A percentile compares a stretch with the other conserved stretches of the same genome.
phyloP scores from a whole-genome alignment of 768 basidiomycete genomes.

The Pleurotus salmoneostramineus region DNA sequence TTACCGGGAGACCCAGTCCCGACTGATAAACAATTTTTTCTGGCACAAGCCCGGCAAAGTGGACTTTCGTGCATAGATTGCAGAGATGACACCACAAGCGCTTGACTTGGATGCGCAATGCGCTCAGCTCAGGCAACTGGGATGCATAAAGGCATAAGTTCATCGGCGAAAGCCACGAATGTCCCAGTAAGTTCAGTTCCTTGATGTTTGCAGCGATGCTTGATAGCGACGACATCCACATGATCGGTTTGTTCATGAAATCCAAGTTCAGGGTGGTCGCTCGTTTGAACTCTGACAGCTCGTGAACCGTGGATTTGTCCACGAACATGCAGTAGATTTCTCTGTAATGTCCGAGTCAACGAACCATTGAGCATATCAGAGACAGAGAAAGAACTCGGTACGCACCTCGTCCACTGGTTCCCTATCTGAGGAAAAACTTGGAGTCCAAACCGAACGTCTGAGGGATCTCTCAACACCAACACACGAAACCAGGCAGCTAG shows the following conservation, averaged over 20 bases:
- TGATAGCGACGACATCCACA: neutral
- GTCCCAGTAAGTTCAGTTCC: neutral
- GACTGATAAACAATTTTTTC: neutral
- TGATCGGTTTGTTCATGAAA: conserved; percentile 1
- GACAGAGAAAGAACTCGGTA: neutral
- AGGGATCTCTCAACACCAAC: conserved; percentile 1
- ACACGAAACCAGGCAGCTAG: conserved; percentile 6
- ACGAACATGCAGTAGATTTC: neutral
- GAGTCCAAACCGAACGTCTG: neutral
- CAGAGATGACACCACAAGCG: conserved; percentile 6
- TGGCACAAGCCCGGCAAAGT: neutral
- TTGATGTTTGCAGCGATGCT: neutral
- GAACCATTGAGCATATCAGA: neutral
- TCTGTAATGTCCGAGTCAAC: neutral
- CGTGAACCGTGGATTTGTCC: neutral
- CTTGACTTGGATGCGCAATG: neutral
- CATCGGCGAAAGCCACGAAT: conserved; percentile 1
- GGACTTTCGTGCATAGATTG: conserved; percentile 1
- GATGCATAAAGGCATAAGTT: neutral
- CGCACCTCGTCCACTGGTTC: conserved; percentile 3
- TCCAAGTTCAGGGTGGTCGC: neutral
- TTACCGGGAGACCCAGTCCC: conserved; percentile 1
- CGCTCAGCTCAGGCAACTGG: neutral
- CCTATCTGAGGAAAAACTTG: neutral
- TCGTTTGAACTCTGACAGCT: conserved; percentile 1